These are phyloP conservation scores for Dryas alaskensis DNA, from an alignment of 306 rosid species.

Conservation along the genomic window DNA sequence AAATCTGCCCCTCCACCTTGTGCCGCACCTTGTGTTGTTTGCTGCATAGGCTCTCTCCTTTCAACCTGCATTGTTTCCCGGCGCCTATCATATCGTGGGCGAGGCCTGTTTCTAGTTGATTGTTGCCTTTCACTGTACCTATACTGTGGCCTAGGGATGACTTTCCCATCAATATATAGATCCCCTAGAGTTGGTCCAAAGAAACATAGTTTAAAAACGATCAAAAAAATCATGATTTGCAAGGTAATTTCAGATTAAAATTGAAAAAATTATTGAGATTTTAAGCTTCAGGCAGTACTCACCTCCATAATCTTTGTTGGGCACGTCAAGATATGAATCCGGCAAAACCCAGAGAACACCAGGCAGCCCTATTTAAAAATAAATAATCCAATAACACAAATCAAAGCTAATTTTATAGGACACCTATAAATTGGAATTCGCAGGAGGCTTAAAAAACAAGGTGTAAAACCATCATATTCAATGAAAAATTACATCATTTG, in stretches of 20 bases:
- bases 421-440: neutral
- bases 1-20: constrained; percentile 23
- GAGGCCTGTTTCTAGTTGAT: constrained; percentile 53
- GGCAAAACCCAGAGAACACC: constrained; percentile 95
- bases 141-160: constrained; percentile 82
- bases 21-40: constrained; percentile 31
- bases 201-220: neutral
- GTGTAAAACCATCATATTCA: neutral
- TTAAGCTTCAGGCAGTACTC: constrained; percentile 19
- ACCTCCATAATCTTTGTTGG: constrained; percentile 96
- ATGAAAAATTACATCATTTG: neutral
- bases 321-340: constrained; percentile 89
- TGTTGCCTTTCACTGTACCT: constrained; percentile 61
- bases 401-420: constrained; percentile 1
- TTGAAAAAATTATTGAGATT: neutral
- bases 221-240: neutral
- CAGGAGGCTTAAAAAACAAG: neutral
- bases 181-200: constrained; percentile 53
- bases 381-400: constrained; percentile 13
- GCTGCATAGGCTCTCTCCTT: constrained; percentile 49
- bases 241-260: constrained; percentile 2
- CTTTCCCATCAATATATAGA: constrained; percentile 77
- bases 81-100: constrained; percentile 72
- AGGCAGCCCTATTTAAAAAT: constrained; percentile 48
- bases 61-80: constrained; percentile 68